Evolutionary conservation across 2,329 filamentous ascomycete genomes (phyloP), one percentile per base, ranked within the genome.

Genomic region (Penicillium sp.): DNA sequence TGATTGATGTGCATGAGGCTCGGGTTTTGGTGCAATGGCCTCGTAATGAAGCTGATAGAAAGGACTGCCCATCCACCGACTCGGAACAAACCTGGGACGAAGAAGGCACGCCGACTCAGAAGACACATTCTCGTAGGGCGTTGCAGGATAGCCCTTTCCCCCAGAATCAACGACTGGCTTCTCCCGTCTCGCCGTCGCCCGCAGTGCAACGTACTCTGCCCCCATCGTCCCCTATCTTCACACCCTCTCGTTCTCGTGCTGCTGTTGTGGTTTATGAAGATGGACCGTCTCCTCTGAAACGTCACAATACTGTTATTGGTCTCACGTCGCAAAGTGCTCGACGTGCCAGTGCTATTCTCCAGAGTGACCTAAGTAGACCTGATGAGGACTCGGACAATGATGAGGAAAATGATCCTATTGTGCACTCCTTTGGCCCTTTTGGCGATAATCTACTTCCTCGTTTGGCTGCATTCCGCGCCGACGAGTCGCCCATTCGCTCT

Each of bases 1-100:
- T 99, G 86, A 80, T 99, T 62, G 93, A 98, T 73, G 92, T 98
- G 43, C 91, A 96, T 68, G 93, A 96, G 71, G 88, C 92, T 53
- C 90, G 95, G 61, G 91, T 98, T 45, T 82, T 96, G 73, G 80
- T 99, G 60, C 86, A 88, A 70, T 98, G 95, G 93, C 95, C 95
- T n/a, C 75, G 75, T 67, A 68, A 70, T 68, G 68, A 85, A 77
- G 31, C 43, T 53, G 62, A 64, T 49, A 75, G 81, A 71, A 77
- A 84, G 78, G 73, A 79, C 70, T 73, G 82, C 75, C 64, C 75
- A 70, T 68, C 83, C 26, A 79, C 79, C 59, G 77, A 84, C 59
- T 87, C 86, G 10, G 87, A 90, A 63, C 87, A 85, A n/a, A 85
- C 82, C 11, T 92, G 89, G 82, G 90, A 93, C 19, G 39, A 41